Evolutionary conservation across 352 stramenopile genomes (phyloP), one percentile per base, ranked within the genome.

Genomic region (Phytopythium kandeliae): DNA sequence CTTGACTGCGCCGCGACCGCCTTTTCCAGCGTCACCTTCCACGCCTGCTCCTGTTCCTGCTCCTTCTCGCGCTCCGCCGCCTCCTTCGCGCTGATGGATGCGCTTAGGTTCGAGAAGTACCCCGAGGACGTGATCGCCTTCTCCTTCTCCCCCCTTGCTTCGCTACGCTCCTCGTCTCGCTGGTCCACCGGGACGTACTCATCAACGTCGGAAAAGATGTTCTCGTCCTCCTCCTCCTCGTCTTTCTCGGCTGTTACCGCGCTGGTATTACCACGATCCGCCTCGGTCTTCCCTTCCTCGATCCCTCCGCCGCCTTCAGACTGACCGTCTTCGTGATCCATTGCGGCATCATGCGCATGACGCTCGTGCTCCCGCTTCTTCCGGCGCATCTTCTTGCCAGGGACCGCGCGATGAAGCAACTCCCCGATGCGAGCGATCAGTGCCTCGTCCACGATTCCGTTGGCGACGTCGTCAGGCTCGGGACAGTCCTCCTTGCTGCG

Each of bases 81-180:
- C 35, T 83, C 76, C 25, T 71, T 75, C 16, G 75, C 78, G 24
- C 67, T 83, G 36, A 89, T 67, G 9, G 76, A 81, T 1, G 78
- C 81, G 40, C 81, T 92, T 13, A 92, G 47, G 37, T 89, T 82
- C 6, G 62, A 58, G 35, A 92, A 92, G 48, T 89, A 89, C 2
- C 71, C 74, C 12, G 49, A 31, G 9, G 62, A 58, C 44, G 65
- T 69, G 15, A 63, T 46, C 2, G 36, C 28, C 9, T 58, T 44
- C 15, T 63, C 60, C 26, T 63, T 62, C 1, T 34, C 31, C 15
- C 19, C 30, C 1, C 54, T 50, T n/a, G 43, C 8, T 2, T 52
- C 48, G 8, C 58, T 24, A 19, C 37, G 37, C 7, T 65, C 57
- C 19, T 71, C 62, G 8, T 37, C 36, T 9, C 77, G 74, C 33